Evolutionary conservation across 768 basidiomycete species (phyloP).

Genomic region (Antrodiella citrinella): DNA sequence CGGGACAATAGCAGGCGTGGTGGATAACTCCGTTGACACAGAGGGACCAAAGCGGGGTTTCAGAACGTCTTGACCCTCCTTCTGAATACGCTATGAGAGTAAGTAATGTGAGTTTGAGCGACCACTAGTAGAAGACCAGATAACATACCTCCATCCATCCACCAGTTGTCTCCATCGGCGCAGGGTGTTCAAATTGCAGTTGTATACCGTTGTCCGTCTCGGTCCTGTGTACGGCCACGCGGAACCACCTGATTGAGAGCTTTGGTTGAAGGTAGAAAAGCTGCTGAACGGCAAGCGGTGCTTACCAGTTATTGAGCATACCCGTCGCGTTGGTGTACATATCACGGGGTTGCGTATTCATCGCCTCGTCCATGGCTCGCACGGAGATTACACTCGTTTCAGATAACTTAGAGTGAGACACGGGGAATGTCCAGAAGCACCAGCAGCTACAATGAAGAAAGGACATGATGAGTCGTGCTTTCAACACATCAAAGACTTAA

Average conservation of each 20-base stretch:
- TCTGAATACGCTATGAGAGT: slow-evolving; percentile 38
- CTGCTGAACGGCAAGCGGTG: background rate
- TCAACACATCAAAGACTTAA: background rate
- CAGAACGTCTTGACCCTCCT: slow-evolving; percentile 33
- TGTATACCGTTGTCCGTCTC: slow-evolving; percentile 18
- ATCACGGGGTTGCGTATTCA: slow-evolving; percentile 41
- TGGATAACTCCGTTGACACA: background rate
- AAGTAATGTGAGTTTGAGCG: no score
- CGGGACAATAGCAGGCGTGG: background rate
- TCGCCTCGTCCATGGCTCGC: slow-evolving; percentile 46
- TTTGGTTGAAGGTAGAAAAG: background rate
- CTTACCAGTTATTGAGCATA: slow-evolving; percentile 48
- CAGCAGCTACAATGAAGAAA: slow-evolving; percentile 32
- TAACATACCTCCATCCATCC: slow-evolving; percentile 46
- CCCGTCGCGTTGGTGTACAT: slow-evolving; percentile 35
- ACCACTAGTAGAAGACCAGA: no score
- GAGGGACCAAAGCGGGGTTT: slow-evolving; percentile 26
- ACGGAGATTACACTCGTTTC: slow-evolving; percentile 35
- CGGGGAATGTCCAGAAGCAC: slow-evolving; percentile 47
- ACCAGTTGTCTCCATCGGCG: slow-evolving; percentile 41
- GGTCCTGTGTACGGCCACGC: slow-evolving; percentile 37
- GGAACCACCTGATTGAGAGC: slow-evolving; percentile 40
- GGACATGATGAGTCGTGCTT: background rate
- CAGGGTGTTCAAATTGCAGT: slow-evolving; percentile 52
- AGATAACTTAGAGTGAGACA: slow-evolving; percentile 27